Evolutionary conservation across 257 asterid species (phyloP).

Genomic region (Ilex asprella): DNA sequence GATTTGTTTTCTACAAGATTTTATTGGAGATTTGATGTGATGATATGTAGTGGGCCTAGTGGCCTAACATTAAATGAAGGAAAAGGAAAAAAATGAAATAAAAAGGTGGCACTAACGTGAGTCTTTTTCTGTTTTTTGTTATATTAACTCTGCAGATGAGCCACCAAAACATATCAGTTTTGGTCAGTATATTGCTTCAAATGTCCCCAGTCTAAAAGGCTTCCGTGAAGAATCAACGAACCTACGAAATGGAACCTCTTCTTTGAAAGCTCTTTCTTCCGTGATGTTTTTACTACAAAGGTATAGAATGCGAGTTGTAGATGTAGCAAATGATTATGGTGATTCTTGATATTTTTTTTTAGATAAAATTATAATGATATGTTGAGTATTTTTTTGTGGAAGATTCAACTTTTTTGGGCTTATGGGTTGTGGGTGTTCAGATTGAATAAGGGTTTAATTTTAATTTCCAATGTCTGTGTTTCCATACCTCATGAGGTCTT

Average conservation of each 20-base stretch:
- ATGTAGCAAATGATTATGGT: background rate
- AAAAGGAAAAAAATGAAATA: background rate
- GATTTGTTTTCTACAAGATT: no score
- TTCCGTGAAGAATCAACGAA: constrained; percentile 44
- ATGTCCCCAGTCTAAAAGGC: constrained; percentile 63
- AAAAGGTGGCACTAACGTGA: background rate
- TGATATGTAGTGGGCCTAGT: no score
- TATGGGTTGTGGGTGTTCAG: no score
- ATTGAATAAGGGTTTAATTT: background rate
- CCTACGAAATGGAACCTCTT: constrained; percentile 52
- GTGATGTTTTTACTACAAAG: constrained; percentile 74
- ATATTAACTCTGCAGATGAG: constrained; percentile 48
- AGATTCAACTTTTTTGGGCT: background rate
- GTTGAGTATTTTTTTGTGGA: background rate
- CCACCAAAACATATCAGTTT: constrained; percentile 48
- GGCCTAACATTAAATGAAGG: no score
- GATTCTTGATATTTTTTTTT: background rate
- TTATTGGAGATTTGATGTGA: no score
- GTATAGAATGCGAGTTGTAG: constrained; percentile 18
- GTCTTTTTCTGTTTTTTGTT: constrained; percentile 4
- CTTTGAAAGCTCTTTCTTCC: constrained; percentile 62
- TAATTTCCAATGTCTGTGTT: background rate
- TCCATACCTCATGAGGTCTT: background rate
- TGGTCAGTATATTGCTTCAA: constrained; percentile 67
- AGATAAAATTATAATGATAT: no score